phyloP scores from a whole-genome alignment of 2,329 filamentous ascomycete genomes.

The Claviceps cyperi region DNA sequence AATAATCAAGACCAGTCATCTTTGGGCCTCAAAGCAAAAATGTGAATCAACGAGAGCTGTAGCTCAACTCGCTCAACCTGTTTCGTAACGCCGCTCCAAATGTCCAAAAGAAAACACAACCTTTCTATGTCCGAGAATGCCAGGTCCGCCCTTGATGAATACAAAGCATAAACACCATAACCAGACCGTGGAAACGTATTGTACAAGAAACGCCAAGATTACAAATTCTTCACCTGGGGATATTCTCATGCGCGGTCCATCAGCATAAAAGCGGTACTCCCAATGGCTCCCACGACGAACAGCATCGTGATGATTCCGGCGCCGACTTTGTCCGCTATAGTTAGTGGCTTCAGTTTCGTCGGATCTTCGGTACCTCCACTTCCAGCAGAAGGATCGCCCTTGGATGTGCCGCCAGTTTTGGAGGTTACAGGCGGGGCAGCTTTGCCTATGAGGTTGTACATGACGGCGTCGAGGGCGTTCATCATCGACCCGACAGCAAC shows the following conservation, averaged over 20 bases:
- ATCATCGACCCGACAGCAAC: conserved; percentile 57
- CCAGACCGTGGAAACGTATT: neutral
- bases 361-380: conserved; percentile 15
- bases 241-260: conserved; percentile 13
- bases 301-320: conserved; percentile 41
- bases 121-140: neutral
- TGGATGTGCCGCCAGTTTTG: conserved; percentile 43
- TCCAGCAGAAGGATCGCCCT: conserved; percentile 26
- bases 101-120: neutral
- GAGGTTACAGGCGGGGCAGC: conserved; percentile 32
- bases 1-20: no score
- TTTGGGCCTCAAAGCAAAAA: no score
- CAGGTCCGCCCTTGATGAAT: neutral
- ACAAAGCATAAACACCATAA: neutral
- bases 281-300: conserved; percentile 32
- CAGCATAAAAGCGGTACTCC: conserved; percentile 34
- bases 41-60: no score
- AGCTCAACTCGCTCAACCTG: no score
- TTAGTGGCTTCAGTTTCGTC: conserved; percentile 22
- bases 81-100: no score
- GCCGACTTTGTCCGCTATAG: conserved; percentile 35
- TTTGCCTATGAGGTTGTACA: conserved; percentile 40
- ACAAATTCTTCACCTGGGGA: neutral
- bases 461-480: conserved; percentile 49
- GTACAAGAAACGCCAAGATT: neutral